Evolutionary conservation across 371 early-diverging fungal genomes (phyloP), one percentile per base, ranked within the genome.

Genomic region (Mucor piriformis): DNA sequence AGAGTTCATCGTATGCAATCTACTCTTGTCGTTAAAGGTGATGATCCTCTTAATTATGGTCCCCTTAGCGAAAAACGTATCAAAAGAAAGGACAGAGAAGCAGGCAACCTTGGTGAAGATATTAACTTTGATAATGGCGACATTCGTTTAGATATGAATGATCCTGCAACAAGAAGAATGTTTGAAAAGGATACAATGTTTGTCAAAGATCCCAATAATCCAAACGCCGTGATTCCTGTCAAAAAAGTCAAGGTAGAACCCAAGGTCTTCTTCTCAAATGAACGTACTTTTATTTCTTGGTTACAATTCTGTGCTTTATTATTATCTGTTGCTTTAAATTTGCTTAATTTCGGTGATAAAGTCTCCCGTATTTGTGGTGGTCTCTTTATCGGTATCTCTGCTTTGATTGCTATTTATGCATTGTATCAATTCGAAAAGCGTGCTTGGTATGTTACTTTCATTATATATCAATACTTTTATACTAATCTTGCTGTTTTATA

Each of bases 191-290:
- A 16, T 15, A 15, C 23, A 5, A 64, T 64, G 55, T 46, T 37
- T n/a, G 50, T 65, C 3, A 56, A 63, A 18, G 60, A 68, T 33
- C 60, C 64, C 0, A 58, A 66, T 24, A 49, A 71, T 46, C 64
- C 66, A 23, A 61, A 64, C 16, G 29, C 42, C 32, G 42, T 57
- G 12, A 60, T 70, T 37, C 63, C 71, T 15, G 85, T 88, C 3
- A 83, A 91, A 2, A 92, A 94, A 8, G 90, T 94, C 48, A 88
- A 97, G 21, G 89, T 99, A 2, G 99, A 99, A 66, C 99, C 99
- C 53, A 99, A 99, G 78, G 98, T 98, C 20, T 99, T 92, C 76
- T 99, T 99, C 81, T 99, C 99, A 48, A 99, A 99, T 69, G 99
- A 99, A 82, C 86, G 99, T 56, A 99, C 99, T 3, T 99, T 99